Conservation (phyloP, 768 basidiomycete genomes). For the Agaricus subrufescens region DNA sequence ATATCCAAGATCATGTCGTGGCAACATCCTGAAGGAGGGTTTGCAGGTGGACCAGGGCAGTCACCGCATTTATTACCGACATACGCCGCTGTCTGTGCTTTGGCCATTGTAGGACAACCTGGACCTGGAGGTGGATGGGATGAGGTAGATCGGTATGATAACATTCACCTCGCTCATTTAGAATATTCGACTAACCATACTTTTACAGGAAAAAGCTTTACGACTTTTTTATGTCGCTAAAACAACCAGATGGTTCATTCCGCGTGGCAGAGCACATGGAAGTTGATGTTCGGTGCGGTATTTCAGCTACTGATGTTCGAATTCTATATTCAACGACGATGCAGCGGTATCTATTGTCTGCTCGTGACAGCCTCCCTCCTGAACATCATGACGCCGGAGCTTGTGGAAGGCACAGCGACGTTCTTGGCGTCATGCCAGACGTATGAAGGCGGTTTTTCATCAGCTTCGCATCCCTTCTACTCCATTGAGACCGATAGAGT, state of each 20-base stretch:
- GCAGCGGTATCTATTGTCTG: constrained; percentile 91
- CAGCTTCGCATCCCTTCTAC: constrained; percentile 69
- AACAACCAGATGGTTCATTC: constrained; percentile 92
- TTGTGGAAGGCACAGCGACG: constrained; percentile 66
- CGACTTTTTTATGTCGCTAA: constrained; percentile 86
- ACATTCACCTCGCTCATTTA: neutral
- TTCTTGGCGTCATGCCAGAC: constrained; percentile 93
- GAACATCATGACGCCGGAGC: constrained; percentile 84
- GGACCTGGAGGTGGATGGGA: constrained; percentile 82
- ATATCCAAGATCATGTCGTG: constrained; percentile 77
- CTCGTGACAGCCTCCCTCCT: constrained; percentile 79
- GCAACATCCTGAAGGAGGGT: constrained; percentile 87
- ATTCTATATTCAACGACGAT: neutral
- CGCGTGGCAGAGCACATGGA: constrained; percentile 84
- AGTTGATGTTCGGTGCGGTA: constrained; percentile 83
- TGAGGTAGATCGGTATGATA: constrained; percentile 68
- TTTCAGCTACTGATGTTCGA: neutral
- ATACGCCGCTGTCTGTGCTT: constrained; percentile 79
- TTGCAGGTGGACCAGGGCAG: constrained; percentile 89
- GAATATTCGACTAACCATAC: neutral
- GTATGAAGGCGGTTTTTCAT: constrained; percentile 94
- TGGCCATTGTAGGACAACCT: constrained; percentile 77
- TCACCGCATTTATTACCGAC: constrained; percentile 84
- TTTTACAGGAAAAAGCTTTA: constrained; percentile 67
- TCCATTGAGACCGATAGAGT: constrained; percentile 23